A percentile compares a stretch with the other conserved stretches of the same genome.
Conservation (phyloP, 148 eudicot species). For the Rhododendron simsii region DNA sequence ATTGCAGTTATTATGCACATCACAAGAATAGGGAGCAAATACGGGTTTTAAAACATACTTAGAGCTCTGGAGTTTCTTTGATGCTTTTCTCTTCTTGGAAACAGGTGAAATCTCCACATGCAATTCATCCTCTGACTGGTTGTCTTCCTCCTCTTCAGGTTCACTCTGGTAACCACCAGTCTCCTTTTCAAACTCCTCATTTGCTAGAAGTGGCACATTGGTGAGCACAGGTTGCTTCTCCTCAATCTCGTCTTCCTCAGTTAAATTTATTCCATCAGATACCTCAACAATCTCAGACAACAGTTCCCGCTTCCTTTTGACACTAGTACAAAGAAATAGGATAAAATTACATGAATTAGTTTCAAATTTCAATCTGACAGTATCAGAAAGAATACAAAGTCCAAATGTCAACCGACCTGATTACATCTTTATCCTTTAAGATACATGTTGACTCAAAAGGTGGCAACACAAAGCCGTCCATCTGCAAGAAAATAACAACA, state of each 20-base stretch:
- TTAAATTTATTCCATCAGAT: conserved; percentile 21
- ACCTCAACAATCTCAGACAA: conserved; percentile 17
- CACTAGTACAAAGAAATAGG: conserved; percentile 33
- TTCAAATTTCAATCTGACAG: background rate
- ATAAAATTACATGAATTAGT: background rate
- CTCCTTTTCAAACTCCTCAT: conserved; percentile 58
- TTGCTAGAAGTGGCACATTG: conserved; percentile 51
- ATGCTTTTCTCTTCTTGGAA: conserved; percentile 67
- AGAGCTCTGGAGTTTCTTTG: conserved; percentile 33
- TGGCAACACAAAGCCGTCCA: conserved; percentile 87
- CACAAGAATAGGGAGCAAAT: background rate
- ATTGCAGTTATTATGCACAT: background rate
- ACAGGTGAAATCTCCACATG: conserved; percentile 21
- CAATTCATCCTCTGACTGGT: conserved; percentile 15
- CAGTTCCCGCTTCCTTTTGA: conserved; percentile 46
- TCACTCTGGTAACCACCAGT: conserved; percentile 50
- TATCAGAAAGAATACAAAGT: background rate
- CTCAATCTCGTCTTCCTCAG: conserved; percentile 24
- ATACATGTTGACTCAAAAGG: conserved; percentile 65
- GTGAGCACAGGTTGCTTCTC: conserved; percentile 39
- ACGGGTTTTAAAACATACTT: conserved; percentile 35
- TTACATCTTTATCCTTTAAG: conserved; percentile 72
- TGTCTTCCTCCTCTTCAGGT: conserved; percentile 36
- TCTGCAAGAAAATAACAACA: conserved; percentile 41
- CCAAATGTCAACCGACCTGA: conserved; percentile 42